These are phyloP conservation scores for Angomonas ambiguus DNA, from an alignment of 208 protist genomes.

Conservation along the genomic window DNA sequence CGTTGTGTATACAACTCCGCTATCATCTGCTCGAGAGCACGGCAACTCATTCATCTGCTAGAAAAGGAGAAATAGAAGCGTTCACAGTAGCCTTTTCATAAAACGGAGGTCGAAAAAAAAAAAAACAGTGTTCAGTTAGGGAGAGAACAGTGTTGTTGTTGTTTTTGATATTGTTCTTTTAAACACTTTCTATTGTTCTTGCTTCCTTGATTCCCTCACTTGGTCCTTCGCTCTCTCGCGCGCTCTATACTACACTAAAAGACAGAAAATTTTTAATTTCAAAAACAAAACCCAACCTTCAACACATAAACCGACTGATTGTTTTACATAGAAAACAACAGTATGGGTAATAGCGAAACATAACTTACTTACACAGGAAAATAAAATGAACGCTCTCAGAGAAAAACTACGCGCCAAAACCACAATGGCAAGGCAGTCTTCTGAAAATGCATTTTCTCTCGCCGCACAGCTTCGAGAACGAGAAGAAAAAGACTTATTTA, in stretches of 20 bases:
- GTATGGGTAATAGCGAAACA: background rate
- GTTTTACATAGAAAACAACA: too few species aligned
- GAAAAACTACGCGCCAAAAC: background rate
- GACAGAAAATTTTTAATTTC: too few species aligned
- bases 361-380: background rate
- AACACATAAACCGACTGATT: too few species aligned
- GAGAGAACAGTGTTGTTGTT: too few species aligned
- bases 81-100: background rate
- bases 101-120: background rate
- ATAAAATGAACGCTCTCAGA: background rate
- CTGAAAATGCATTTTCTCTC: slow-evolving; percentile 46
- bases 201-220: too few species aligned
- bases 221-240: background rate
- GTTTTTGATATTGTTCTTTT: background rate
- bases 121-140: background rate
- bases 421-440: slow-evolving; percentile 30
- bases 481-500: slow-evolving; percentile 12
- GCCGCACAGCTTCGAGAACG: slow-evolving; percentile 38
- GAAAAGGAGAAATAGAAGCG: slow-evolving; percentile 7
- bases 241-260: too few species aligned
- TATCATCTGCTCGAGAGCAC: slow-evolving; percentile 26
- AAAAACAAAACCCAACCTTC: too few species aligned
- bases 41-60: slow-evolving; percentile 32
- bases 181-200: background rate
- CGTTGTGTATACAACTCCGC: slow-evolving; percentile 25